Conservation (phyloP, 2,329 filamentous ascomycete species). For the Cordyceps farinosa region DNA sequence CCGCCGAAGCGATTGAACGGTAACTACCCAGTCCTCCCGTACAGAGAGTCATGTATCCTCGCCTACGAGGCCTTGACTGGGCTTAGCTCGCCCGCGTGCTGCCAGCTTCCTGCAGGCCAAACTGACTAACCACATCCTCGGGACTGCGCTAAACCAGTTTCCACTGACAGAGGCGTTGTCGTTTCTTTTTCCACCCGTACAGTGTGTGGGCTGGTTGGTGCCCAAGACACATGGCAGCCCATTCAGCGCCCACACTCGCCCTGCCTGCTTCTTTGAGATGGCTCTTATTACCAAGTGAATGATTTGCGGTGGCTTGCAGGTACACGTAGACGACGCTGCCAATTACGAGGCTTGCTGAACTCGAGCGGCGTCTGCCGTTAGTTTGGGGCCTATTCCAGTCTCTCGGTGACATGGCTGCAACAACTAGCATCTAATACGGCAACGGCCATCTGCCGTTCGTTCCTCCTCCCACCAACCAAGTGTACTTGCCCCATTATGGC, state of each 20-base stretch:
- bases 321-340: not conserved
- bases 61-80: slow-evolving; percentile 11
- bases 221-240: slow-evolving; percentile 9
- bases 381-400: not conserved
- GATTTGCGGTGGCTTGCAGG: slow-evolving; percentile 15
- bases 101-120: not conserved
- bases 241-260: not conserved
- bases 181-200: not conserved
- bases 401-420: slow-evolving; percentile 13
- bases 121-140: slow-evolving; percentile 1
- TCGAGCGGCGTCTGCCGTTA: not conserved
- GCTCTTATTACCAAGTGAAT: not conserved
- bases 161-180: not conserved
- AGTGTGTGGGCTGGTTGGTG: not conserved
- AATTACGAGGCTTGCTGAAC: slow-evolving; percentile 5
- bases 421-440: not conserved
- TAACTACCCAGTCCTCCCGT: too few species aligned
- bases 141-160: not conserved
- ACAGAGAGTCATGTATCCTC: slow-evolving; percentile 7
- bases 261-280: not conserved
- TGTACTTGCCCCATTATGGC: not conserved
- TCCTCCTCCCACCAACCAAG: not conserved
- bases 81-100: not conserved
- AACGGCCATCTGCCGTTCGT: slow-evolving; percentile 1
- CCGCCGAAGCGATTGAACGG: not conserved